Evolutionary conservation across 202 grass and related monocot species (phyloP), one percentile per base, ranked within the genome.

Genomic region (Brachypodium distachyon): DNA sequence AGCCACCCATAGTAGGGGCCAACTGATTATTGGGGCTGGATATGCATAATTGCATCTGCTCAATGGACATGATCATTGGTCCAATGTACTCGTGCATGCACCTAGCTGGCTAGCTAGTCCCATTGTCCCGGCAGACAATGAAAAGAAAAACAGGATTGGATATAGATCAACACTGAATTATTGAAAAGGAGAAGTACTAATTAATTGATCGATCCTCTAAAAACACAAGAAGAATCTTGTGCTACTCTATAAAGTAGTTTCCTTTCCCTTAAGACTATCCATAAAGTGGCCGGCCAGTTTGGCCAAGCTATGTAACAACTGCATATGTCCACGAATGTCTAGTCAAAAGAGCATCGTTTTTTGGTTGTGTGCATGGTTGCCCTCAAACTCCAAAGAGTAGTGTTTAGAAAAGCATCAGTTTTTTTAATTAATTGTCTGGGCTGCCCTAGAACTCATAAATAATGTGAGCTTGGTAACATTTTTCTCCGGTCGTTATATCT

Each of bases 321-420:
- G 2, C 29, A 74, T 61, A 39, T 50, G 61, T 59, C 36, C 76
- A 80, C 1, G 18, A n/a, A n/a, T n/a, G n/a, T n/a, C n/a, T n/a
- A 41, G 72, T 60, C 72, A 83, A 83, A 76, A 83, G 39, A 4
- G 16, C 72, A 50, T 76, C 60, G 32, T 51, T 70, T 77, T 6
- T n/a, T 36, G 3, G 33, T 36, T 36, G 51, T 17, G n/a, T 56
- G 3, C n/a, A 4, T 36, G 71, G 36, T 25, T 70, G 52, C 31
- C 29, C 72, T 32, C 21, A 39, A 39, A 26, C 12, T 63, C 16
- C 1, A 62, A 49, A n/a, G n/a, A 38, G 49, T 9, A 18, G 8
- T 2, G 18, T 4, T 28, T 25, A n/a, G n/a, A n/a, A n/a, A n/a
- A n/a, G n/a, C n/a, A n/a, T n/a, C n/a, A n/a, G n/a, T n/a, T n/a